These are phyloP conservation scores for Annulohypoxylon bovei DNA, from an alignment of 495 filamentous ascomycete genomes.

Conservation along the genomic window DNA sequence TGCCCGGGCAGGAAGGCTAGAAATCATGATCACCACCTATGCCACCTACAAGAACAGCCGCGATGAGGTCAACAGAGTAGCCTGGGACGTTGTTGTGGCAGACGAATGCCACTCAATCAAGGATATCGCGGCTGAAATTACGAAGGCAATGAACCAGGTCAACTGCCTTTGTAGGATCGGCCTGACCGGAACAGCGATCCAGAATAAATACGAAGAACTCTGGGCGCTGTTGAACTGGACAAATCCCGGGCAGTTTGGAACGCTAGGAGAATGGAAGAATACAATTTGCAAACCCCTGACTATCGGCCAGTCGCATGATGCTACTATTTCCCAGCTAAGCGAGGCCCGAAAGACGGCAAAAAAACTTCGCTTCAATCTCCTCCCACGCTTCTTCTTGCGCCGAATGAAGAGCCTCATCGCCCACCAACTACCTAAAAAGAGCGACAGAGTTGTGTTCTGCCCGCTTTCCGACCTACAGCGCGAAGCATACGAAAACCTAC, in stretches of 20 bases:
- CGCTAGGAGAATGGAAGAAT: slow-evolving; percentile 78
- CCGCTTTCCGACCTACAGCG: slow-evolving; percentile 84
- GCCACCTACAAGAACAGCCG: slow-evolving; percentile 82
- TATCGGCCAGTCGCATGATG: slow-evolving; percentile 88
- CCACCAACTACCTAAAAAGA: slow-evolving; percentile 95
- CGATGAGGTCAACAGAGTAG: slow-evolving; percentile 79
- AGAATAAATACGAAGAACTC: slow-evolving; percentile 97
- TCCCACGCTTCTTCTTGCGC: slow-evolving; percentile 91
- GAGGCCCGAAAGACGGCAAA: slow-evolving; percentile 83
- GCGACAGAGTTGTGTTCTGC: slow-evolving; percentile 93
- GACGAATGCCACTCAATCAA: slow-evolving; percentile 97
- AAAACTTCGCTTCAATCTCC: slow-evolving; percentile 85
- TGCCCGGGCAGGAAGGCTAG: slow-evolving; percentile 77
- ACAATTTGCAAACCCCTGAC: slow-evolving; percentile 82
- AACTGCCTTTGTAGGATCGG: slow-evolving; percentile 95
- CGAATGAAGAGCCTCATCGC: slow-evolving; percentile 94
- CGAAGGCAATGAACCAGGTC: slow-evolving; percentile 87
- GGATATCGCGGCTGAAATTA: slow-evolving; percentile 77
- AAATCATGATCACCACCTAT: slow-evolving; percentile 95
- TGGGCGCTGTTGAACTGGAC: slow-evolving; percentile 98
- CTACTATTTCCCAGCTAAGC: slow-evolving; percentile 84
- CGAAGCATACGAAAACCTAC: slow-evolving; percentile 84
- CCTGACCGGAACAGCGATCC: slow-evolving; percentile 94
- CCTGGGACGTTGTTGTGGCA: slow-evolving; percentile 97
- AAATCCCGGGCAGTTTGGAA: slow-evolving; percentile 87